Conservation (phyloP, 2,329 filamentous ascomycete species). For the Torrubiellomyces zombiae region DNA sequence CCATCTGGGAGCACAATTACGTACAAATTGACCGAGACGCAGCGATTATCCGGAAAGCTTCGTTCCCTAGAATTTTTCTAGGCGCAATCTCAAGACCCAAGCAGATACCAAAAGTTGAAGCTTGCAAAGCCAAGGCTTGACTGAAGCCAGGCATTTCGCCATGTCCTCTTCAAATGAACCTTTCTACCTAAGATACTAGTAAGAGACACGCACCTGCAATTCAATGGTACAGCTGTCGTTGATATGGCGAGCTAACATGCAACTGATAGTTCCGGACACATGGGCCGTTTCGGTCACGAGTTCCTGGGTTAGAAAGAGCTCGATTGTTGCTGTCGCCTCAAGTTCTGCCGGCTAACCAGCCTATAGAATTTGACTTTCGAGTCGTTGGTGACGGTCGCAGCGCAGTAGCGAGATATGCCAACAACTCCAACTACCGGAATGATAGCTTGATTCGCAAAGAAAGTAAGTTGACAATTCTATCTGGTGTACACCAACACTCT, state of each 20-base stretch:
- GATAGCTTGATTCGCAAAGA: conserved; percentile 98
- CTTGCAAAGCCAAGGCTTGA: background rate
- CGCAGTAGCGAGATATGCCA: conserved; percentile 88
- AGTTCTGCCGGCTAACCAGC: background rate
- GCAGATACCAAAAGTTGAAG: no score
- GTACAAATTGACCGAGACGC: no score
- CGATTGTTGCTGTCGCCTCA: no score
- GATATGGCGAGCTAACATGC: conserved; percentile 3
- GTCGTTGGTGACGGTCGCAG: conserved; percentile 85
- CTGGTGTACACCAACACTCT: background rate
- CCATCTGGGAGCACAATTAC: no score
- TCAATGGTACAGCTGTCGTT: no score
- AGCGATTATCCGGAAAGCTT: background rate
- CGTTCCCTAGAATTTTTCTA: background rate
- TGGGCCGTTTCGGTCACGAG: conserved; percentile 93
- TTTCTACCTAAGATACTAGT: conserved; percentile 98
- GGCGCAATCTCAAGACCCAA: conserved; percentile 1
- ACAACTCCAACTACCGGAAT: conserved; percentile 99
- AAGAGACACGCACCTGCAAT: conserved; percentile 24
- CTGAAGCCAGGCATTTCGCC: conserved; percentile 6
- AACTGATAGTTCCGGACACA: conserved; percentile 70
- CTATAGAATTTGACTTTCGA: conserved; percentile 83
- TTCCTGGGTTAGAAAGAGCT: conserved; percentile 72
- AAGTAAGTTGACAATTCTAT: conserved; percentile 45
- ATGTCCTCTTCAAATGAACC: conserved; percentile 60